Evolutionary conservation across 2,329 filamentous ascomycete species (phyloP).

Genomic region (Periconia sp.): DNA sequence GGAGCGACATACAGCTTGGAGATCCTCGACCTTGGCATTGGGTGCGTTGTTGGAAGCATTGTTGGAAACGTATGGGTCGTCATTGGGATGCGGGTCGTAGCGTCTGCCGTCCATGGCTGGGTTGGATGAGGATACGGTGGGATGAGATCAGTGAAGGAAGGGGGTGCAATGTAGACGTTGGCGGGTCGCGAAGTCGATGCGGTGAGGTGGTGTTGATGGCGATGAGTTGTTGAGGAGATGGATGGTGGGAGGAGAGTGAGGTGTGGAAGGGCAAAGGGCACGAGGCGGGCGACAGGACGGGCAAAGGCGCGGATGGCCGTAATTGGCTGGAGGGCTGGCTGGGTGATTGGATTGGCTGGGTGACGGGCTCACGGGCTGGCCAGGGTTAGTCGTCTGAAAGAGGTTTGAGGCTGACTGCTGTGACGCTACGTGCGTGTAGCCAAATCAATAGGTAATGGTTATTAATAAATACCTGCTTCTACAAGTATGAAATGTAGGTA

Average conservation of each 20-base stretch:
- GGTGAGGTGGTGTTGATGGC: slow-evolving; percentile 12
- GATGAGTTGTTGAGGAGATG: not conserved
- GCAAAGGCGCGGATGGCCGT: not conserved
- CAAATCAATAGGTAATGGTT: too few relatives aligned
- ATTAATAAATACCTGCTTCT: too few relatives aligned
- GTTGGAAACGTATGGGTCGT: slow-evolving; percentile 86
- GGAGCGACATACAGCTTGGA: slow-evolving; percentile 71
- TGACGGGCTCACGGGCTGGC: too few relatives aligned
- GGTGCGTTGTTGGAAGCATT: slow-evolving; percentile 42
- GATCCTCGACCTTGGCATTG: slow-evolving; percentile 56
- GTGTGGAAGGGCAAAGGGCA: slow-evolving; percentile 6
- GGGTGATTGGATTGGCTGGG: slow-evolving; percentile 16
- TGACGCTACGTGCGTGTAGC: slow-evolving; percentile 22
- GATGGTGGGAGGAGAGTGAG: slow-evolving; percentile 9
- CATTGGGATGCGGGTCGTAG: slow-evolving; percentile 87
- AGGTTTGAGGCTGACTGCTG: slow-evolving; percentile 36
- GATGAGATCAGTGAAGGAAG: slow-evolving; percentile 5
- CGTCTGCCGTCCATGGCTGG: slow-evolving; percentile 62
- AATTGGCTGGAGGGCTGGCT: slow-evolving; percentile 18
- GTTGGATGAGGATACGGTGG: slow-evolving; percentile 7
- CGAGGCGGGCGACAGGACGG: not conserved
- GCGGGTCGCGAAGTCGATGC: slow-evolving; percentile 5
- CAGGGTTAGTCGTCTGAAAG: slow-evolving; percentile 12
- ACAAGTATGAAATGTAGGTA: too few relatives aligned
- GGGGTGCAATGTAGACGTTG: slow-evolving; percentile 15